Evolutionary conservation across 192 early-diverging fungal species (phyloP).

Genomic region (Oehlia diaphana): DNA sequence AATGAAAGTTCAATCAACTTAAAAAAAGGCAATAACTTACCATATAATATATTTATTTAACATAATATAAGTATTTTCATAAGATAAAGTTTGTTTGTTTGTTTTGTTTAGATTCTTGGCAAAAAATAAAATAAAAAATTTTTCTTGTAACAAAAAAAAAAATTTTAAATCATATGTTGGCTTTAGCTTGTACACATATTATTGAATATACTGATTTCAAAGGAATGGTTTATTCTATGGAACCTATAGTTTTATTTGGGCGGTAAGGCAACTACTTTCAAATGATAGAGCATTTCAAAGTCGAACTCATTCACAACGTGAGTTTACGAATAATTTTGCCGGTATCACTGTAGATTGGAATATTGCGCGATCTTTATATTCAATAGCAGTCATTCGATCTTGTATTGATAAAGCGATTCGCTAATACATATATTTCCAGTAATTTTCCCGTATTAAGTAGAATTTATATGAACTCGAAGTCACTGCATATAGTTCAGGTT

Average conservation of each 20-base stretch:
- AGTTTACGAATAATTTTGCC: not conserved
- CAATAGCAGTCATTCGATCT: constrained; percentile 28
- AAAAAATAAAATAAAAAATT: no score
- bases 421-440: not conserved
- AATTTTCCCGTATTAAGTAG: constrained; percentile 27
- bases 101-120: no score
- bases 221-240: constrained; percentile 76
- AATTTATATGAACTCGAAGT: no score
- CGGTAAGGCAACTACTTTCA: constrained; percentile 38
- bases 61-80: no score
- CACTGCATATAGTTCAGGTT: constrained; percentile 72
- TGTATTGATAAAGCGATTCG: constrained; percentile 53
- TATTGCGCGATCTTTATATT: constrained; percentile 20
- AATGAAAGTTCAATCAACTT: no score
- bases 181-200: constrained; percentile 65
- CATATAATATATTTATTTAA: no score
- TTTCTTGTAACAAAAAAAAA: no score
- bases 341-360: not conserved
- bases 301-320: not conserved
- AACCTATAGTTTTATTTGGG: constrained; percentile 78
- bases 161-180: constrained; percentile 58
- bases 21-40: no score
- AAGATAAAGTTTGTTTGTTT: no score
- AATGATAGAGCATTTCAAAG: constrained; percentile 17
- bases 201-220: constrained; percentile 81